phyloP scores from a whole-genome alignment of 2,329 filamentous ascomycete species.

The Passalora sequoiae region DNA sequence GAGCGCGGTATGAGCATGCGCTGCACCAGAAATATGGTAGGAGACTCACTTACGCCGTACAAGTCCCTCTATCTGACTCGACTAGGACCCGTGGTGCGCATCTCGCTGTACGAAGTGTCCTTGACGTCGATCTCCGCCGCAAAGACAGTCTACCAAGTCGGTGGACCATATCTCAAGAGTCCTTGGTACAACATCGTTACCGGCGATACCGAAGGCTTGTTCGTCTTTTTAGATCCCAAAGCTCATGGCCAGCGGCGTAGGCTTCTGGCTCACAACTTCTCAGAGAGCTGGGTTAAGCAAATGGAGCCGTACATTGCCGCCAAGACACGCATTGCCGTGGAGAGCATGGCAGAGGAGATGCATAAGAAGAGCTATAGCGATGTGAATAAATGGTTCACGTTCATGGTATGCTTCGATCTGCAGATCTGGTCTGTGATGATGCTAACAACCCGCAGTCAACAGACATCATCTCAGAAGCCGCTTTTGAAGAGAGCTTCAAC shows the following conservation, averaged over 20 bases:
- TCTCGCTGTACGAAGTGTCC: constrained; percentile 42
- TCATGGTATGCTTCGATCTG: no score
- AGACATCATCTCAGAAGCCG: constrained; percentile 3
- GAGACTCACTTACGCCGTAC: no score
- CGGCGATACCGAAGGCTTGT: not conserved
- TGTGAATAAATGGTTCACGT: constrained; percentile 7
- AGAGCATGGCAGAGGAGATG: constrained; percentile 2
- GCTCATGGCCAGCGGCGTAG: constrained; percentile 4
- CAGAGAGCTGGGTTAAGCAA: constrained; percentile 6
- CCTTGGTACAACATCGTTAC: constrained; percentile 2
- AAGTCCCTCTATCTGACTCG: no score
- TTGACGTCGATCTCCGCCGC: constrained; percentile 82
- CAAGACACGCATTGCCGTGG: not conserved
- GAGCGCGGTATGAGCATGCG: not conserved
- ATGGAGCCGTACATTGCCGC: constrained; percentile 7
- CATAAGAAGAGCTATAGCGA: not conserved
- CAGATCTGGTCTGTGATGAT: no score
- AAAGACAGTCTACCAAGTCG: constrained; percentile 55
- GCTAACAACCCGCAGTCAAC: no score
- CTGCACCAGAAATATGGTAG: constrained; percentile 2
- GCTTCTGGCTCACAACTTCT: constrained; percentile 3
- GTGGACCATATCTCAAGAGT: constrained; percentile 4
- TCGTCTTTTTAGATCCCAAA: constrained; percentile 4
- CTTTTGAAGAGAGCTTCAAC: constrained; percentile 7
- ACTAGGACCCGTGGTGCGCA: constrained; percentile 1